Evolutionary conservation across 2,329 filamentous ascomycete species (phyloP).

Genomic region (Diaporthe sp.): DNA sequence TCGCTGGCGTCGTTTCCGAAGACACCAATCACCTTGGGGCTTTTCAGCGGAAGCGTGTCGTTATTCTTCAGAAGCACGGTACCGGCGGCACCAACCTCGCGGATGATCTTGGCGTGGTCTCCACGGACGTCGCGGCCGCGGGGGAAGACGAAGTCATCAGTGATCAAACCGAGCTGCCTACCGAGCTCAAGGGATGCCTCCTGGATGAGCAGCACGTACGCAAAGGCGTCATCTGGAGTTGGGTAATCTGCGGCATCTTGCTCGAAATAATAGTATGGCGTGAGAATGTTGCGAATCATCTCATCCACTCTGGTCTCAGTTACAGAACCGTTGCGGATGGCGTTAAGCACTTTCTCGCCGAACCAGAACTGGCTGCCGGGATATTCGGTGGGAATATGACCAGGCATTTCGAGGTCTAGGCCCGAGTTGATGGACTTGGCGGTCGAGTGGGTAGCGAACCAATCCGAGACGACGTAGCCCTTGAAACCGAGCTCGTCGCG

Average conservation of each 20-base stretch:
- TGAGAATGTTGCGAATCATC: conserved; percentile 42
- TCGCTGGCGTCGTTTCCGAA: conserved; percentile 71
- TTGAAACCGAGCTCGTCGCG: conserved; percentile 82
- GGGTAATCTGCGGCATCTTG: conserved; percentile 17
- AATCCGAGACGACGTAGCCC: conserved; percentile 73
- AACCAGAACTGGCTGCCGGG: conserved; percentile 2
- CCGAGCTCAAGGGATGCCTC: not conserved
- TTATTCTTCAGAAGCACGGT: conserved; percentile 73
- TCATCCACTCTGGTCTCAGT: conserved; percentile 4
- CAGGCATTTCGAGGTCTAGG: conserved; percentile 28
- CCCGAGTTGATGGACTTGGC: conserved; percentile 44
- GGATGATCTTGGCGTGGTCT: conserved; percentile 22
- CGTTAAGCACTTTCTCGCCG: conserved; percentile 41
- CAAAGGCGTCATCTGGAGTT: not conserved
- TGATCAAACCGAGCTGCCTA: conserved; percentile 49
- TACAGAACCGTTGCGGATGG: conserved; percentile 1
- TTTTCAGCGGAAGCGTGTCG: conserved; percentile 62
- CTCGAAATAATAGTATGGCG: conserved; percentile 5
- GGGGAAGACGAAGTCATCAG: conserved; percentile 60
- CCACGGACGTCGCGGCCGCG: conserved; percentile 51
- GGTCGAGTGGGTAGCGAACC: conserved; percentile 82
- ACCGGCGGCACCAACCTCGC: conserved; percentile 16
- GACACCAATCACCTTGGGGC: conserved; percentile 59
- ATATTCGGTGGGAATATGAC: not conserved
- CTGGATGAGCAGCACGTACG: not conserved